These are phyloP conservation scores for Alternaria alternata DNA, from an alignment of 2,329 filamentous ascomycete genomes.

Conservation along the genomic window DNA sequence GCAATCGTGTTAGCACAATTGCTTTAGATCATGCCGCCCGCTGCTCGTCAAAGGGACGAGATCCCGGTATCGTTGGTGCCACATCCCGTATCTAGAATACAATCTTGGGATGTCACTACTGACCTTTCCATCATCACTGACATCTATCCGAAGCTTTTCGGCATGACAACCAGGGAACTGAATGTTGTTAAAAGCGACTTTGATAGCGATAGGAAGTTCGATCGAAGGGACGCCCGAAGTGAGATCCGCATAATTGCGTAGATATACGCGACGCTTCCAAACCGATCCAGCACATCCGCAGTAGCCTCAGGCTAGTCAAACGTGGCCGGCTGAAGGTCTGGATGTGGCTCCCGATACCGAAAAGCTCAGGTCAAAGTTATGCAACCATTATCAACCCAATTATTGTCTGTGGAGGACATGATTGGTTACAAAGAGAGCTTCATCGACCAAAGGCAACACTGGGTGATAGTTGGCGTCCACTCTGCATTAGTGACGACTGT, in stretches of 20 bases:
- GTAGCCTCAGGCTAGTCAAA: neutral
- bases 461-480: slow-evolving; percentile 19
- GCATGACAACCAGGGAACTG: neutral
- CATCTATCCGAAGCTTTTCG: neutral
- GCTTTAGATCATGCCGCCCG: neutral
- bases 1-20: slow-evolving; percentile 8
- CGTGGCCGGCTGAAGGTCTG: slow-evolving; percentile 19
- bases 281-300: slow-evolving; percentile 24
- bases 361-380: slow-evolving; percentile 16
- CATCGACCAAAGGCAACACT: slow-evolving; percentile 15
- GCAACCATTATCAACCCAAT: slow-evolving; percentile 22
- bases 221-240: slow-evolving; percentile 1
- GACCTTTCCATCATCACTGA: neutral
- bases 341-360: slow-evolving; percentile 22
- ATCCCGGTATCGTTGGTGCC: slow-evolving; percentile 2
- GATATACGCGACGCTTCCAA: slow-evolving; percentile 9
- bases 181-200: neutral
- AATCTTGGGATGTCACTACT: neutral
- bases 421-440: slow-evolving; percentile 26
- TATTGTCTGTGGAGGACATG: slow-evolving; percentile 11
- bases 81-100: neutral
- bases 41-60: neutral
- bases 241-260: slow-evolving; percentile 8
- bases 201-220: neutral
- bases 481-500: slow-evolving; percentile 35